Evolutionary conservation across 2,329 filamentous ascomycete species (phyloP).

Genomic region (Erysiphe pulchra): DNA sequence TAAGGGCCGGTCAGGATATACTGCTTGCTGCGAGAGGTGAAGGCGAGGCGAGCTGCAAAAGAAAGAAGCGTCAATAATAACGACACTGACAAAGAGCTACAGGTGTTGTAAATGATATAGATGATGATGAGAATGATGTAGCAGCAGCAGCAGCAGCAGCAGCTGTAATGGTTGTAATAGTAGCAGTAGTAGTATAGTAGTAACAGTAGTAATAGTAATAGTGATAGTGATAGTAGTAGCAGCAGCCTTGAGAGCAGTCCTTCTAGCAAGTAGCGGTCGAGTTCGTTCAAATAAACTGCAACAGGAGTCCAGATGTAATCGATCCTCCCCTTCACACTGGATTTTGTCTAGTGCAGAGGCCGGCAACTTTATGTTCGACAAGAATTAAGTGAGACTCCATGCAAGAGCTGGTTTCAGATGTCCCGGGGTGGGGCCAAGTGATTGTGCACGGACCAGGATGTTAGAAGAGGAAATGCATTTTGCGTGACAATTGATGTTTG

Average conservation of each 20-base stretch:
- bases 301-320: no score
- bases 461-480: background rate
- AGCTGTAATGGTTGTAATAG: no score
- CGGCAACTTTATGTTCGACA: background rate
- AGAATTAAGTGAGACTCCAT: background rate
- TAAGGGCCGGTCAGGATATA: background rate
- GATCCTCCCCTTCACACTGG: no score
- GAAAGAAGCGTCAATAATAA: background rate
- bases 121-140: background rate
- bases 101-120: background rate
- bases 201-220: no score
- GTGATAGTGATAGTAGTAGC: no score
- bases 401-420: background rate
- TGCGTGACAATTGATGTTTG: background rate
- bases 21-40: background rate
- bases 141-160: background rate
- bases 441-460: background rate
- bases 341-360: background rate
- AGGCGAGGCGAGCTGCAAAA: background rate
- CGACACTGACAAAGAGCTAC: background rate
- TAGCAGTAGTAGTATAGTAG: no score
- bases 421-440: background rate
- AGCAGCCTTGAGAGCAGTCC: no score
- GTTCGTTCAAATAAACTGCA: background rate
- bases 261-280: no score